These are phyloP conservation scores for Zymoseptoria brevis DNA, from an alignment of 2,329 filamentous ascomycete genomes.

Conservation along the genomic window DNA sequence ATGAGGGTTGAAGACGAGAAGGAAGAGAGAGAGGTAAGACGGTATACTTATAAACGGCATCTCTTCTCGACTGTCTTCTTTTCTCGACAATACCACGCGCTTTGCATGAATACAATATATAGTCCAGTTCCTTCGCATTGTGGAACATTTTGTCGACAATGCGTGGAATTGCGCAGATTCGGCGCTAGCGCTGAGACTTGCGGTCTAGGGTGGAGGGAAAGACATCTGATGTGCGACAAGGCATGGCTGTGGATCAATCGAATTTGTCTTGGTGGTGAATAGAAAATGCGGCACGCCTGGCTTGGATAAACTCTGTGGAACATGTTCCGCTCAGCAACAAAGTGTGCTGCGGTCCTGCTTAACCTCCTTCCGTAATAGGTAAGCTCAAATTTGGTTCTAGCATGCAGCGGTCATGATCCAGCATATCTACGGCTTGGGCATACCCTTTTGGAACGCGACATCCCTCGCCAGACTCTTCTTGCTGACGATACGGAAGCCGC, in stretches of 20 bases:
- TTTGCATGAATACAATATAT: background rate
- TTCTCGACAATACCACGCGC: background rate
- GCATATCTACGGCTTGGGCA: no score
- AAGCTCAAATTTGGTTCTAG: no score
- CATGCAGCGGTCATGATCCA: no score
- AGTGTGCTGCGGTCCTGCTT: no score
- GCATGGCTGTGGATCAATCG: background rate
- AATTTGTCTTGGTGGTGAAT: background rate
- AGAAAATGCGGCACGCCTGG: no score
- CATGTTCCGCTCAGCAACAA: no score
- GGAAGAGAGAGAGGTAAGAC: background rate
- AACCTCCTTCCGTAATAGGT: no score
- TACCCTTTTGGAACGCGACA: background rate
- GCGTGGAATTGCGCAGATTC: background rate
- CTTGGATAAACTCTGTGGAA: no score
- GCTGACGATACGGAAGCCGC: slow-evolving; percentile 51
- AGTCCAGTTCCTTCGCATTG: background rate
- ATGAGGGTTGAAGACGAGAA: background rate
- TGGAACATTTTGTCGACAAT: background rate
- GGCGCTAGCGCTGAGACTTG: background rate
- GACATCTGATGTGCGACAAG: no score
- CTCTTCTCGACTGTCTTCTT: background rate
- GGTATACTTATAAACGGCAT: background rate
- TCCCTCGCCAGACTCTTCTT: slow-evolving; percentile 38
- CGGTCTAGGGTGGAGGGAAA: background rate